Evolutionary conservation across 306 rosid species (phyloP).

Genomic region (Fragaria iinumae): DNA sequence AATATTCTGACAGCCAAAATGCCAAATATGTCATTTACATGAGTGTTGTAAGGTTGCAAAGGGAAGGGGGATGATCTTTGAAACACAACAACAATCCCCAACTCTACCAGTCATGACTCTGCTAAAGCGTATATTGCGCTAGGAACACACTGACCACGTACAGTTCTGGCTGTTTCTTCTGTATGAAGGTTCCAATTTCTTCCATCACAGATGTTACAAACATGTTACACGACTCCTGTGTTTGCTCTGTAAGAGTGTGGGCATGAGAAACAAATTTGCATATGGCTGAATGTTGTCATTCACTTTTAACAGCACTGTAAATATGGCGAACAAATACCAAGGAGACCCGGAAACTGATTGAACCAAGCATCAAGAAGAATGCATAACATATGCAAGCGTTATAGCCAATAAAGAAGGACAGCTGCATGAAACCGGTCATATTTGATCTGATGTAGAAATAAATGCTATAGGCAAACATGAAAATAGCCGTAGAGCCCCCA

Average conservation of each 20-base stretch:
- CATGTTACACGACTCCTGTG: neutral
- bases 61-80: neutral
- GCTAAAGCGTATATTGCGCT: neutral
- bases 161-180: neutral
- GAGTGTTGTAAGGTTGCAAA: neutral
- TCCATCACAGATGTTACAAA: conserved; percentile 13
- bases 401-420: conserved; percentile 69
- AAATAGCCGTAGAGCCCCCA: conserved; percentile 76
- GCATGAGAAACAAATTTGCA: neutral
- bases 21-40: neutral
- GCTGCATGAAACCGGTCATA: conserved; percentile 76
- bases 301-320: conserved; percentile 69
- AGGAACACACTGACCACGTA: neutral
- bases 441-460: conserved; percentile 66
- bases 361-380: conserved; percentile 75
- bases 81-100: neutral
- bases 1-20: neutral
- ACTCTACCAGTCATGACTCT: neutral
- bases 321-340: conserved; percentile 63
- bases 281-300: conserved; percentile 36
- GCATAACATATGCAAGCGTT: conserved; percentile 78
- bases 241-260: neutral
- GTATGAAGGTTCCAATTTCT: conserved; percentile 1
- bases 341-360: conserved; percentile 65
- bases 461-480: conserved; percentile 67